Percentiles rank a stretch among this genome's conserved stretches.
These are phyloP conservation scores for Sphaerostilbella broomeana DNA, from an alignment of 2,329 filamentous ascomycete species.

Conservation along the genomic window DNA sequence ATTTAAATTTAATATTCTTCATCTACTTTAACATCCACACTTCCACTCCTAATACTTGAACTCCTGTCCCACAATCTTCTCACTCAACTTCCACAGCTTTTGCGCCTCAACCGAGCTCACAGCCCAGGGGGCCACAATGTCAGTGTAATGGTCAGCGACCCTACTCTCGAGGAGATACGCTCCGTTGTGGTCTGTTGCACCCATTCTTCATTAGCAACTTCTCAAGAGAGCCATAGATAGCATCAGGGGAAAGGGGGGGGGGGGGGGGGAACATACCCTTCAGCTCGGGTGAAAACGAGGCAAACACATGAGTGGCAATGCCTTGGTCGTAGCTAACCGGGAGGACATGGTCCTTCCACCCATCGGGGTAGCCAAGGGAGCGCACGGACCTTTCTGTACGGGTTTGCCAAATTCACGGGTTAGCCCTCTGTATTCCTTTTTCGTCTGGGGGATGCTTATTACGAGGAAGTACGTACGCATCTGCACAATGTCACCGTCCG, in stretches of 20 bases:
- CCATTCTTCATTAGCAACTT: not conserved
- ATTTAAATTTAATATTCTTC: too few species aligned
- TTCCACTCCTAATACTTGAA: conserved; percentile 24
- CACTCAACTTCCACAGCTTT: conserved; percentile 40
- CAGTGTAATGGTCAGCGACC: conserved; percentile 24
- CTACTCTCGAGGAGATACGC: conserved; percentile 28
- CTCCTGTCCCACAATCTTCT: conserved; percentile 37
- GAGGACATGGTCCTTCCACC: conserved; percentile 4
- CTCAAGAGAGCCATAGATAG: not conserved
- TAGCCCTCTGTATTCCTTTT: not conserved
- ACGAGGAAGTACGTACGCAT: conserved; percentile 14
- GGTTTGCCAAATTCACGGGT: conserved; percentile 12
- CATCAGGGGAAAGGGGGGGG: not conserved
- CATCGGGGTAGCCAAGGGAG: not conserved
- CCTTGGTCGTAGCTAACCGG: conserved; percentile 23
- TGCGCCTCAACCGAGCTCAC: conserved; percentile 31
- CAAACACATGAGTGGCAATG: conserved; percentile 29
- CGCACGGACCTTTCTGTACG: conserved; percentile 15
- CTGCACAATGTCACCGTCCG: conserved; percentile 14
- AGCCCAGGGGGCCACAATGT: conserved; percentile 26
- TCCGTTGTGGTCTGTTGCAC: conserved; percentile 25
- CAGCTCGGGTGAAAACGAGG: conserved; percentile 32
- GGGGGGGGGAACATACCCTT: conserved; percentile 14
- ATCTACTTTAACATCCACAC: not conserved
- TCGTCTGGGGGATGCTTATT: not conserved